Conservation (phyloP, 192 early-diverging fungal genomes). For the Backusella luteola region DNA sequence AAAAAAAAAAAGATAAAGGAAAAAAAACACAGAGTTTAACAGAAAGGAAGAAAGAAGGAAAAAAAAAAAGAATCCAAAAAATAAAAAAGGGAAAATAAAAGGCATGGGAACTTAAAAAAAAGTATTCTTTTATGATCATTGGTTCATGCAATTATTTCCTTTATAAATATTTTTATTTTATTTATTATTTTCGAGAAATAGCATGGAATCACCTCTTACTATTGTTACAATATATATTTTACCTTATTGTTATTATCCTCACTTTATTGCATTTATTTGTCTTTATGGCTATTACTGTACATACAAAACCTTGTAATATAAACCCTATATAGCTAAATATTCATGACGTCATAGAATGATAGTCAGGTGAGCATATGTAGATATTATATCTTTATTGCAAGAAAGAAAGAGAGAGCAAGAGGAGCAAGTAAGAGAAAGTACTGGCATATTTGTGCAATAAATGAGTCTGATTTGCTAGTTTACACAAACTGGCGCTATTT, state of each 20-base stretch:
- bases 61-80: slow-evolving; percentile 25
- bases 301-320: neutral
- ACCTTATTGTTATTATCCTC: neutral
- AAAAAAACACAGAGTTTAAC: slow-evolving; percentile 32
- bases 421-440: neutral
- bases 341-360: neutral
- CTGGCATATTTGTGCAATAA: neutral
- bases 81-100: slow-evolving; percentile 33
- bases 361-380: neutral
- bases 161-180: too few relatives aligned
- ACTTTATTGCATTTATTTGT: neutral
- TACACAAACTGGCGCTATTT: neutral
- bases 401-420: neutral
- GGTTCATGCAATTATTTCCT: neutral
- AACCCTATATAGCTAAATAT: neutral
- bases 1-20: slow-evolving; percentile 21
- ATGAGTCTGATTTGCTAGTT: neutral
- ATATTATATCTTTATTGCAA: neutral
- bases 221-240: neutral
- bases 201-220: too few relatives aligned
- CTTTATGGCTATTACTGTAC: neutral
- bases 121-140: neutral
- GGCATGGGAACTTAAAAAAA: neutral
- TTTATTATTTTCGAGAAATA: too few relatives aligned
- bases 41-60: slow-evolving; percentile 39